Base-by-base conservation (phyloP, 2,329 filamentous ascomycete species). In the Colletotrichum trifolii region DNA sequence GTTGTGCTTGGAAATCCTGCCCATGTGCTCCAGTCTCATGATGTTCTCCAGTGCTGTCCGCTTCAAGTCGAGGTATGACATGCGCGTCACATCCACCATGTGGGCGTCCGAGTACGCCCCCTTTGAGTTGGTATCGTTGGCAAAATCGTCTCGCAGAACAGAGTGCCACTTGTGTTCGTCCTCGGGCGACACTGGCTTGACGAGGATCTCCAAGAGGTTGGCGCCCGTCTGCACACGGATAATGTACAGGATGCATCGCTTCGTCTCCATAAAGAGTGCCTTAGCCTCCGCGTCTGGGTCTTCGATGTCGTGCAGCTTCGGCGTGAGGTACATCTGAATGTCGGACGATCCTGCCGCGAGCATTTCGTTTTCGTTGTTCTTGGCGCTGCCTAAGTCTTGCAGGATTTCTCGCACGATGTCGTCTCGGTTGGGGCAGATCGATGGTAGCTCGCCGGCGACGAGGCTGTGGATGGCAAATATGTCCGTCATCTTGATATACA, bases 401-500 rank as follows among this genome's bases (percentile, higher is more conserved):
- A 99, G 87, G 69, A 97, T 91, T 78, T 98, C 96, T 64, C 93
- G 91, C 61, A 99, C 85, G 66, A 94, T 86, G 75, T 99, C 96
- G 70, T 97, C 95, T 39, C 92, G 88, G 67, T 83, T 87, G 1
- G 92, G 91, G 71, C 93, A 96, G 66, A 98, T 89, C 62, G 84
- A 83, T 6, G 89, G 82, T 53, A 97, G 87, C 71, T 98, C 93
- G 33, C 89, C 85, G 3, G 93, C 90, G 59, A 98, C 87, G 25
- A 98, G 85, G 68, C 91, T 93, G 79, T 99, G 96, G 64, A 99
- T 95, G 53, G 95, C 92, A 76, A 99, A 98, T 62, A 99, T 94
- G 76, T 99, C 96, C 13, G 92, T 88, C 87, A 99, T 95, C 81
- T 99, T 99, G 82, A 99, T 97, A 81, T 98, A 99, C n/a, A 99